Evolutionary conservation across 2,329 filamentous ascomycete species (phyloP), one percentile per base, ranked within the genome.

Genomic region (Botrytis fragariae): DNA sequence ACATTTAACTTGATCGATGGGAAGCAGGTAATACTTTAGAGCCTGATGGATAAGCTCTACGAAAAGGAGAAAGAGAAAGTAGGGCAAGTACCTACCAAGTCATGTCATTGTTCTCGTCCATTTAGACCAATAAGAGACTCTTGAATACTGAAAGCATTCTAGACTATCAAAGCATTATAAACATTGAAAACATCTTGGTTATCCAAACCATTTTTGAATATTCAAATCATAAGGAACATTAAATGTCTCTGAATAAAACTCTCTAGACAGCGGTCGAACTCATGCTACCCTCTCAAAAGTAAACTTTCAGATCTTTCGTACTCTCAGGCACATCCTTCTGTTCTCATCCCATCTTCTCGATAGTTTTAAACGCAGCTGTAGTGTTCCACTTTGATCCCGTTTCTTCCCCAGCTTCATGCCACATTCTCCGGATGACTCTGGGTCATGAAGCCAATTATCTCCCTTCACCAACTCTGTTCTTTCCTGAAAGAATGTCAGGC

Each of bases 1-100:
- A 76, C 72, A 16, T 75, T 65, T 39, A 72, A 75, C 37, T 29
- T 76, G 25, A 39, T 74, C 22, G 62, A 73, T 22, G 22, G 22
- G 35, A 71, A 61, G 65, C 69, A 76, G 65, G 71, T 29, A 4
- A 75, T 74, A 42, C 29, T 62, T 25, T 72, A 69, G 25, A 39
- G 12, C 1, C 12, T 39, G 9, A 16, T 18, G 3, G 3, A 39
- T 39, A n/a, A 18, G 1, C 37, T 39, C 7, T 18, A 61, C 12
- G 18, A 6, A 9, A n/a, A n/a, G 22, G 35, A n/a, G 14, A 12
- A 12, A 22, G 7, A 16, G 25, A 16, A 6, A 14, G 14, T 29
- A 18, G n/a, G 51, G 6, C 14, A 3, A 4, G 6, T 18, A 29
- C 6, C 6, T 29, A 18, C n/a, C n/a, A 29, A 54, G 6, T 2